Evolutionary conservation across 768 basidiomycete genomes (phyloP).

Genomic region (Kwoniella sp.): DNA sequence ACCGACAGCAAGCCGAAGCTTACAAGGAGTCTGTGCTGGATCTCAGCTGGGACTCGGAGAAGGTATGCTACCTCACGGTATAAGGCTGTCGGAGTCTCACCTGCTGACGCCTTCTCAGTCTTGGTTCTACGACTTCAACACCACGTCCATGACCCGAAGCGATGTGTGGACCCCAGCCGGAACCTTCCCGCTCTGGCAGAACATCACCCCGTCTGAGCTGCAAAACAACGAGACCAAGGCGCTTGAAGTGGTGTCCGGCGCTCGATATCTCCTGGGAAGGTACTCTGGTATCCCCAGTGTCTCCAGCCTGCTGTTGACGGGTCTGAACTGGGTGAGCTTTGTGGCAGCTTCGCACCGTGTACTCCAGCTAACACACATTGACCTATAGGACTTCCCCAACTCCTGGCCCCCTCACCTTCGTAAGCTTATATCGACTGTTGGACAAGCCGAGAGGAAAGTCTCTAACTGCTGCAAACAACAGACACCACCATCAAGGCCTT

Average conservation of each 20-base stretch:
- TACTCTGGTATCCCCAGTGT: conserved; percentile 82
- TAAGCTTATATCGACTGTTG: conserved; percentile 9
- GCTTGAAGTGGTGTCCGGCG: conserved; percentile 66
- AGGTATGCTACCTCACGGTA: conserved; percentile 33
- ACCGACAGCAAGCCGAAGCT: conserved; percentile 58
- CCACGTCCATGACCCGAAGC: conserved; percentile 63
- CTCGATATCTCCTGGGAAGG: conserved; percentile 57
- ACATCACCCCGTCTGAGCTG: conserved; percentile 73
- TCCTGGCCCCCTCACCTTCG: conserved; percentile 53
- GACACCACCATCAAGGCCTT: conserved; percentile 74
- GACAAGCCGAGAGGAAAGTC: background rate
- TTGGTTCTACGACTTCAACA: conserved; percentile 83
- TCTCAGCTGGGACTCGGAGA: conserved; percentile 71
- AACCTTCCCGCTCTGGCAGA: conserved; percentile 71
- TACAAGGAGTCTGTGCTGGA: conserved; percentile 73
- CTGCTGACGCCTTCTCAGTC: background rate
- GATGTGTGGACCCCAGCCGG: conserved; percentile 65
- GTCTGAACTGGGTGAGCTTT: conserved; percentile 65
- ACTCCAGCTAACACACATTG: background rate
- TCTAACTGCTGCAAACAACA: background rate
- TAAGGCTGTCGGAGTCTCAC: background rate
- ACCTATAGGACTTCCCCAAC: conserved; percentile 59
- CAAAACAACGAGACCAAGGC: conserved; percentile 59
- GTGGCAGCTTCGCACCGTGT: background rate
- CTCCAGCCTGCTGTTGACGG: conserved; percentile 69